phyloP scores from a whole-genome alignment of 345 rosid species.

The Citrus sinensis region DNA sequence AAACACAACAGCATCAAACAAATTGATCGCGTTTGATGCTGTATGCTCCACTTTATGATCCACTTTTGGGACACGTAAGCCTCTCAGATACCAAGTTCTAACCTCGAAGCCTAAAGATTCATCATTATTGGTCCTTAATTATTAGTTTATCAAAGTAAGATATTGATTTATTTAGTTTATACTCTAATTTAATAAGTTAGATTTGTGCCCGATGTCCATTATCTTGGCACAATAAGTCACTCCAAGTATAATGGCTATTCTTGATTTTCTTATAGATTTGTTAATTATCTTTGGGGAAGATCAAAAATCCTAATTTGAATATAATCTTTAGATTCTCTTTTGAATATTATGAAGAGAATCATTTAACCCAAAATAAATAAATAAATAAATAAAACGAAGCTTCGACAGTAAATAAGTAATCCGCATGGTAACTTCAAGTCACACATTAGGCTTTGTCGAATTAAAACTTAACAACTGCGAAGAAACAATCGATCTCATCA shows the following conservation, averaged over 20 bases:
- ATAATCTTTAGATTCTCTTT: neutral
- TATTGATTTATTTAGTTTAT: neutral
- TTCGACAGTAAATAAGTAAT: neutral
- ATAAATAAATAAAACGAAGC: neutral
- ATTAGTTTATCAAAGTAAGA: neutral
- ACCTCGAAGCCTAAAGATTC: neutral
- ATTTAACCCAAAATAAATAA: too few relatives aligned
- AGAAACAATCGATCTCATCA: too few relatives aligned
- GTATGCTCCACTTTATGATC: neutral
- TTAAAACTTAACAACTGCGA: too few relatives aligned
- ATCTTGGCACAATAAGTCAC: neutral
- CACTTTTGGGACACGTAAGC: neutral
- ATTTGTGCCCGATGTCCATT: neutral
- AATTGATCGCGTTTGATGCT: neutral
- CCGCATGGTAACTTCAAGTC: too few relatives aligned
- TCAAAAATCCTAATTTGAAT: too few relatives aligned
- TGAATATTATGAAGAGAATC: neutral
- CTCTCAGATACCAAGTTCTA: neutral
- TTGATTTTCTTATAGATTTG: too few relatives aligned
- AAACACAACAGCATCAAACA: neutral
- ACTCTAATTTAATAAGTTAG: neutral
- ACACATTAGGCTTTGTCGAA: too few relatives aligned
- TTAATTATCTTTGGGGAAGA: too few relatives aligned
- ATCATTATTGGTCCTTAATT: neutral
- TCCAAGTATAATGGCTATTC: neutral